A percentile compares a stretch with the other conserved stretches of the same genome.
phyloP scores from a whole-genome alignment of 257 asterid species.

The Solanum bulbocastanum region DNA sequence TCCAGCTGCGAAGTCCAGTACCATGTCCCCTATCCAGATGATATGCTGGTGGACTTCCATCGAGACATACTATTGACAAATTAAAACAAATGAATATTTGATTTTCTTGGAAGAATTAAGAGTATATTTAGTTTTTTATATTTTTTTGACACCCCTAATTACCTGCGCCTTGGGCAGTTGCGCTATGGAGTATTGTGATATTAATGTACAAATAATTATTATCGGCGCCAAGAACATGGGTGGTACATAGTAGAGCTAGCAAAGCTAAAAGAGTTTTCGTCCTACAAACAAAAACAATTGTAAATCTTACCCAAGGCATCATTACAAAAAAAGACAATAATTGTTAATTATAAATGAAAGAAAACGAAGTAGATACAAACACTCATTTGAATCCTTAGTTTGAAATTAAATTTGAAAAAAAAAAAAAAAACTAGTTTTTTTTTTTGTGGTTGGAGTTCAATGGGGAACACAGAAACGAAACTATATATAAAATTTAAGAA shows the following conservation, averaged over 20 bases:
- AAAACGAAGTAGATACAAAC: too few species aligned
- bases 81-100: background rate
- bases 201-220: background rate
- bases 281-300: background rate
- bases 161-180: background rate
- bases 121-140: background rate
- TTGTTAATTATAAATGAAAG: too few species aligned
- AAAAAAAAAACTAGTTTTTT: too few species aligned
- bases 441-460: background rate
- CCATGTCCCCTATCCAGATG: background rate
- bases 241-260: background rate
- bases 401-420: too few species aligned
- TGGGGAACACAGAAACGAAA: too few species aligned
- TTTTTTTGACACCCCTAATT: background rate
- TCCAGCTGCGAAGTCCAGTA: background rate
- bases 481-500: too few species aligned
- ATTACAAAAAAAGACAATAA: too few species aligned
- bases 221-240: background rate
- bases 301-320: too few species aligned
- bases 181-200: background rate
- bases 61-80: background rate
- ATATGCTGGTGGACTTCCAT: slow-evolving; percentile 1
- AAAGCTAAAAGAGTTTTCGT: background rate
- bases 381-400: too few species aligned
- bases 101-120: background rate